Base-by-base conservation (phyloP, 352 stramenopile genomes). In the Paralagenidium karlingii region DNA sequence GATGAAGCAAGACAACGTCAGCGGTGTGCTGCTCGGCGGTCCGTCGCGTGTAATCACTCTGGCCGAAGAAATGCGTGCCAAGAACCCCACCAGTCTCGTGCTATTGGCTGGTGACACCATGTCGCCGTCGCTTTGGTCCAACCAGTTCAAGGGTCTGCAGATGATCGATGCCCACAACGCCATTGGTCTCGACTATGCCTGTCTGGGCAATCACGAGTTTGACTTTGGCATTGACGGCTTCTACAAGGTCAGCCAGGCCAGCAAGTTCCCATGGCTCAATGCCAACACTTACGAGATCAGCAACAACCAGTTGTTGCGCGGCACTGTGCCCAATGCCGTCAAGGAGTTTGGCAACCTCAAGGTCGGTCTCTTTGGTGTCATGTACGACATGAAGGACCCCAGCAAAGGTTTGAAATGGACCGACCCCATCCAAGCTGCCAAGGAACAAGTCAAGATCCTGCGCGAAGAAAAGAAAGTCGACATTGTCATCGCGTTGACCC, bases 151-250 rank as follows among this genome's bases (percentile, higher is more conserved):
- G 26, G 74, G 74, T 21, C 65, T 82, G 55, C 74, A 88, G 46
- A 88, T 88, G 74, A 53, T 78, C 8, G 62, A 78, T 27, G 69
- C 74, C 2, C 69, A 87, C 55, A 84, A 82, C 21, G 68, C 68
- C 3, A 73, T 87, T 42, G 70, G 68, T 11, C 51, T 84, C 20
- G 74, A 87, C 55, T 82, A 63, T 41, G 74, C 70, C 13, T 70
- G 63, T n/a, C 48, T 87, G 9, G 73, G 73, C 16, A 84, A 87
- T 63, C 69, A 84, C 54, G 73, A 87, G 44, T 87, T 84, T 34
- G 73, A 87, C 41, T 87, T 80, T 40, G 73, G 73, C 13, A 53
- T 87, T 29, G 73, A 87, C 8, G 74, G 58, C 28, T 84, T 87
- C 42, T 44, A 73, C 24, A 87, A 87, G 48, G 73, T 84, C 19